Evolutionary conservation across 805 yeast genomes (phyloP).

Genomic region (Clavispora santaluciae): DNA sequence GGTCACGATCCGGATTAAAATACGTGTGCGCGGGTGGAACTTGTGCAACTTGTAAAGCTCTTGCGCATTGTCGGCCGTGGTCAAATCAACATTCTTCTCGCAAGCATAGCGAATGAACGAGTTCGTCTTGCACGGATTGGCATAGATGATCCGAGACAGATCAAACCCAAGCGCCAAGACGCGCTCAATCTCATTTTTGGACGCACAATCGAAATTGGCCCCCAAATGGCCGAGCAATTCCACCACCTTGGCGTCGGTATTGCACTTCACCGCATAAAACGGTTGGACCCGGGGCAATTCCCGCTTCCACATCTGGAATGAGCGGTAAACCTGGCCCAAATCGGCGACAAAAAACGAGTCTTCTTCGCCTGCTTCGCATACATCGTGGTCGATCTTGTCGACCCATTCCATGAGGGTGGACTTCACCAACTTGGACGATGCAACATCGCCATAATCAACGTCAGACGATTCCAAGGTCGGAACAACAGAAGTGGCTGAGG

Average conservation of each 20-base stretch:
- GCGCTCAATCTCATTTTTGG: constrained; percentile 72
- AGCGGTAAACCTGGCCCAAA: constrained; percentile 62
- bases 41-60: constrained; percentile 72
- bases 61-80: constrained; percentile 86
- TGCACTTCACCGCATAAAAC: constrained; percentile 94
- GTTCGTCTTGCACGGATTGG: constrained; percentile 90
- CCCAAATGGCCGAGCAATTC: constrained; percentile 55
- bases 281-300: constrained; percentile 74
- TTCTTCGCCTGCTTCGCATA: constrained; percentile 71
- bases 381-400: constrained; percentile 45
- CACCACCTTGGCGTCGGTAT: constrained; percentile 63
- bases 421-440: constrained; percentile 23
- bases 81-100: constrained; percentile 52
- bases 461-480: not conserved
- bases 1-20: constrained; percentile 78
- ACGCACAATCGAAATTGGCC: constrained; percentile 89
- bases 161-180: constrained; percentile 59
- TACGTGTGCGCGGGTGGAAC: constrained; percentile 63
- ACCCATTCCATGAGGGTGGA: constrained; percentile 39
- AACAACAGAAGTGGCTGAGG: not conserved
- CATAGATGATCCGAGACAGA: constrained; percentile 72
- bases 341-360: constrained; percentile 88
- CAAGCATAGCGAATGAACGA: constrained; percentile 74
- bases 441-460: not conserved
- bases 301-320: constrained; percentile 58